Evolutionary conservation across 176 grass and related monocot species (phyloP).

Genomic region (Oryza glumipatula): DNA sequence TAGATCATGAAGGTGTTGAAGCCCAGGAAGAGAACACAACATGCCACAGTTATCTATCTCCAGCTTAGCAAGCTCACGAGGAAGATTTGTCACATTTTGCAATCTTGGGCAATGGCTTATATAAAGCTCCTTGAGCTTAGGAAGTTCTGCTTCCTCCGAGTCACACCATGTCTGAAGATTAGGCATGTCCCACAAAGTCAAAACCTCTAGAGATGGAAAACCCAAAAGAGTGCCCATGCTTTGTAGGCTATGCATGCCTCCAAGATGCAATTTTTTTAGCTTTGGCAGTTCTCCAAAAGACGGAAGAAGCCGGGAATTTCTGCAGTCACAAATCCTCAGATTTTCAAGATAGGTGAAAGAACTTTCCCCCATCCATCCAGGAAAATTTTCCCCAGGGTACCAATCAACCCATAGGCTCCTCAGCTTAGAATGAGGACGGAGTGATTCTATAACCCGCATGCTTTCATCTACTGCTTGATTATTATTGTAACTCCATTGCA

Average conservation of each 20-base stretch:
- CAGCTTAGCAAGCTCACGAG: slow-evolving; percentile 17
- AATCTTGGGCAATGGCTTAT: slow-evolving; percentile 34
- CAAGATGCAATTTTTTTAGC: slow-evolving; percentile 41
- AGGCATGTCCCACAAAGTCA: slow-evolving; percentile 45
- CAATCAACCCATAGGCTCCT: slow-evolving; percentile 35
- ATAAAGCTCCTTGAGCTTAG: slow-evolving; percentile 28
- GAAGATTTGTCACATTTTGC: slow-evolving; percentile 18
- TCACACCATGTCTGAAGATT: slow-evolving; percentile 21
- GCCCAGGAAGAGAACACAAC: slow-evolving; percentile 13
- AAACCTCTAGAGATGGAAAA: slow-evolving; percentile 47
- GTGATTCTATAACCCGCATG: neutral
- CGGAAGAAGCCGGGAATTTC: slow-evolving; percentile 5
- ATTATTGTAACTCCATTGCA: slow-evolving; percentile 36
- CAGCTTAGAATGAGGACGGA: slow-evolving; percentile 35
- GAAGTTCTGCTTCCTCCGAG: slow-evolving; percentile 29
- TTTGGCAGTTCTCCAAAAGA: slow-evolving; percentile 23
- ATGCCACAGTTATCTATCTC: slow-evolving; percentile 28
- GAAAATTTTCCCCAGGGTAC: slow-evolving; percentile 48
- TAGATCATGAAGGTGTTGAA: neutral
- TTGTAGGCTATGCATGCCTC: slow-evolving; percentile 10
- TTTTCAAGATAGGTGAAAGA: slow-evolving; percentile 41
- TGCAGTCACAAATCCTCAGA: slow-evolving; percentile 39
- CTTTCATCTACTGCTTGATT: neutral
- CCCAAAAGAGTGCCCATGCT: slow-evolving; percentile 9
- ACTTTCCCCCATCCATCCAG: slow-evolving; percentile 42